Base-by-base conservation (phyloP, 129 eudicot species). In the Chrysanthemum makinoi region DNA sequence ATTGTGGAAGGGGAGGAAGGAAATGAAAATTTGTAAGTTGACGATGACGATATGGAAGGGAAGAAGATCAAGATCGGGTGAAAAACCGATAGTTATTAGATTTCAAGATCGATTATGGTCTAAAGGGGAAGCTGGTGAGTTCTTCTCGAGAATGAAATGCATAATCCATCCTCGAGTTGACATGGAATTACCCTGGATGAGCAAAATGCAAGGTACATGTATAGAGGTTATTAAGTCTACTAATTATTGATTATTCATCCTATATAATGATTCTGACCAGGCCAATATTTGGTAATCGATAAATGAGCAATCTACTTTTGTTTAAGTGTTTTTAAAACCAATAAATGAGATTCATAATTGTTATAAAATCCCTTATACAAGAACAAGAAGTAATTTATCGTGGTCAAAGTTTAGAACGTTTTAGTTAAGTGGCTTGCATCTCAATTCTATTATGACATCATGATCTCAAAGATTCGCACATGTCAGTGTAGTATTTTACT, bases 91-190 rank as follows among this genome's bases (percentile, higher is more conserved):
- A 87, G 95, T 47, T 87, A 80, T 58, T 87, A 17, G 84, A 82
- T 33, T 85, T 88, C 9, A 87, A 88, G 84, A 77, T 82, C 17
- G 95, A 90, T 69, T 85, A 28, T 82, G 90, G 95, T 75, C 90
- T 44, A 63, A 82, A 67, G 66, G 79, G 84, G 22, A 86, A 78
- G 15, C 69, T 69, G 24, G 70, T 75, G 17, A 81, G 86, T 82
- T 88, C 89, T 73, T 78, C 88, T 2, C n/a, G 93, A 75, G 26
- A 68, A 69, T 58, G 80, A 81, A 39, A 57, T 61, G 75, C 82
- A 77, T 48, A 63, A 80, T 71, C 77, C 74, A 4, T 59, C 89
- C 69, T 71, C 91, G n/a, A 51, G 77, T 82, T 62, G 79, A 83
- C 63, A 56, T 70, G 65, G 86, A 82, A 57, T 81, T 84, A 60